Conservation (phyloP, 148 eudicot genomes). For the Heliosperma pusillum region DNA sequence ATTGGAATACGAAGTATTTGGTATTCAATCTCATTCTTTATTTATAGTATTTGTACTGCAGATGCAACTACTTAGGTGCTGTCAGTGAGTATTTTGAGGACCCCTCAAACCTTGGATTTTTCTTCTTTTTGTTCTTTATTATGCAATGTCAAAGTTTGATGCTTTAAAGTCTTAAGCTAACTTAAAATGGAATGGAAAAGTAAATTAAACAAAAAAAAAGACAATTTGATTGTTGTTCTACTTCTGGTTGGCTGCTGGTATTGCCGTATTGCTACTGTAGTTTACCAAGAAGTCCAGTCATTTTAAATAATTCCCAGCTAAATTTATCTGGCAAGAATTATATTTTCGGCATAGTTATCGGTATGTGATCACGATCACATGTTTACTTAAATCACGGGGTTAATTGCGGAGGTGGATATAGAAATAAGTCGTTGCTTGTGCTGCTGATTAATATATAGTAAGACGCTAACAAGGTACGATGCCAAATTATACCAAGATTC, state of each 20-base stretch:
- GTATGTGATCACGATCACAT: too few species aligned
- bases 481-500: not conserved
- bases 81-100: not conserved
- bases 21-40: too few species aligned
- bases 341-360: not conserved
- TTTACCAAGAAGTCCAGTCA: slow-evolving; percentile 8
- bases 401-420: not conserved
- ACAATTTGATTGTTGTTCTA: not conserved
- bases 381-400: too few species aligned
- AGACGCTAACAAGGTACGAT: not conserved
- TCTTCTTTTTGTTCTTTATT: not conserved
- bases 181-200: not conserved
- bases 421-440: not conserved
- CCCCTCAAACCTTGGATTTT: not conserved
- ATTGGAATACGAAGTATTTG: too few species aligned
- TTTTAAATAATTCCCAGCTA: not conserved
- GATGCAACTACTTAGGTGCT: slow-evolving; percentile 1
- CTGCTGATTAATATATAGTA: not conserved
- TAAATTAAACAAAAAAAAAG: not conserved
- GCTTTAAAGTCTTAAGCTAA: slow-evolving; percentile 7
- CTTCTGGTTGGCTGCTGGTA: slow-evolving; percentile 8
- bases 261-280: slow-evolving; percentile 8
- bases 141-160: not conserved
- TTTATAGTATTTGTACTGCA: too few species aligned
- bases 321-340: not conserved